Conservation (phyloP, 768 basidiomycete species). For the Lactarius sp. region DNA sequence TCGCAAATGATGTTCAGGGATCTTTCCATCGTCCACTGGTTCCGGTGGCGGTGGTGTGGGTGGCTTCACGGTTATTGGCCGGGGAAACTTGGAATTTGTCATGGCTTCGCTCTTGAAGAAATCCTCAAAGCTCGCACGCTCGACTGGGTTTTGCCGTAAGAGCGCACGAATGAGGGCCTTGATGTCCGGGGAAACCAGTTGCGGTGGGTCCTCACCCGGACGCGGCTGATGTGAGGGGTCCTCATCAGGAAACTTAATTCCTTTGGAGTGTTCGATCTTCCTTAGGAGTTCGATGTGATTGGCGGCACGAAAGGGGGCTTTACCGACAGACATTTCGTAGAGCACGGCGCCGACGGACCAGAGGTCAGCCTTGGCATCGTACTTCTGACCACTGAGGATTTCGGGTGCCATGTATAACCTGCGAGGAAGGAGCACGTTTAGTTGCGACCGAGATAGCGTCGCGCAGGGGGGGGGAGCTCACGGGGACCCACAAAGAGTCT, state of each 20-base stretch:
- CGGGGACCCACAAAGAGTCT: conserved; percentile 97
- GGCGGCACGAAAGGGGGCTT: conserved; percentile 89
- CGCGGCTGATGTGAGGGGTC: conserved; percentile 51
- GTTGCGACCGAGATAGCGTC: too few relatives aligned
- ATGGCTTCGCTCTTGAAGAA: conserved; percentile 83
- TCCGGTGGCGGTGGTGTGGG: conserved; percentile 30
- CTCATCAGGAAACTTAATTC: conserved; percentile 93
- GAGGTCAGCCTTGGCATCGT: conserved; percentile 95
- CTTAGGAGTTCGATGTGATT: conserved; percentile 95
- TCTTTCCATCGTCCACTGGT: conserved; percentile 33
- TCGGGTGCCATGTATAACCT: conserved; percentile 99
- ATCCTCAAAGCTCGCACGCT: conserved; percentile 85
- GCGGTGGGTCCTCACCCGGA: conserved; percentile 43
- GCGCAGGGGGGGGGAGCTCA: conserved; percentile 39
- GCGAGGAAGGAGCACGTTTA: neutral
- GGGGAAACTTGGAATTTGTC: conserved; percentile 71
- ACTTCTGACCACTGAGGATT: conserved; percentile 94
- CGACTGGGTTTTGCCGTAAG: conserved; percentile 75
- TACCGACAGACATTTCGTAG: conserved; percentile 92
- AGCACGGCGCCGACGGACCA: conserved; percentile 98
- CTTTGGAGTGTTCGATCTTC: conserved; percentile 88
- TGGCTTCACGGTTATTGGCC: conserved; percentile 38
- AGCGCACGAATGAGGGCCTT: conserved; percentile 84
- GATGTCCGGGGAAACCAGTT: conserved; percentile 70
- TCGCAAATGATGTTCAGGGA: conserved; percentile 67